Base-by-base conservation (phyloP, 2,329 filamentous ascomycete species). In the Phialocephala sp. region DNA sequence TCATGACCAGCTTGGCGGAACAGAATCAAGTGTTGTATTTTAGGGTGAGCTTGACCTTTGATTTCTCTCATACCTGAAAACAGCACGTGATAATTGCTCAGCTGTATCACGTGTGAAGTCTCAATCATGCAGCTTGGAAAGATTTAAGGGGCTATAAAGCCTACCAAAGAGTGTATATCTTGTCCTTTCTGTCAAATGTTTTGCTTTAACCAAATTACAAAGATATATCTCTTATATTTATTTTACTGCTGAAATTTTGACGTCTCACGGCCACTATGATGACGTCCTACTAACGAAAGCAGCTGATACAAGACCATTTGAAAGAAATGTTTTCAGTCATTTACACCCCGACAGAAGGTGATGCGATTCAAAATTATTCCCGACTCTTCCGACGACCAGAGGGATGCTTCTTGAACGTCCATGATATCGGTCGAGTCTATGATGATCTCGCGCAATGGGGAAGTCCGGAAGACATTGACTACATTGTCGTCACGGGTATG, bases 321-420 rank as follows among this genome's bases (percentile, higher is more conserved):
- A 89, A 91, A 69, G 92, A 97, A 75, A 95, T 97, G 91, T 94
- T 96, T 74, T 88, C 89, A 47, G 82, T 97, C n/a, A 91, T 97
- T 35, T 97, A 97, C 75, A 97, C 93, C 0, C 93, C 93, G 0
- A 97, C 93, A 0, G 93, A 97, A 78, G 92, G 91, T 9, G 92
- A 96, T 47, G 93, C 93, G 0, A 97, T 97, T 59, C 87, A 92
- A 70, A 91, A 94, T 69, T 97, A 92, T 75, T 95, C 92, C 0
- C 81, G 89, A 0, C 77, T 95, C 0, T 97, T 97, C 73, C 82
- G 93, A 12, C 83, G 86, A 20, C 91, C 93, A 0, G 90, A 94
- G 70, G 93, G 93, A 0, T 93, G 91, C 72, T 96, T 93, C 70
- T 78, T 96, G 59, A 92, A 91, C 72, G 90, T 96, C 57, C 81